Evolutionary conservation across 148 eudicot genomes (phyloP).

Genomic region (Rhododendron henanense): DNA sequence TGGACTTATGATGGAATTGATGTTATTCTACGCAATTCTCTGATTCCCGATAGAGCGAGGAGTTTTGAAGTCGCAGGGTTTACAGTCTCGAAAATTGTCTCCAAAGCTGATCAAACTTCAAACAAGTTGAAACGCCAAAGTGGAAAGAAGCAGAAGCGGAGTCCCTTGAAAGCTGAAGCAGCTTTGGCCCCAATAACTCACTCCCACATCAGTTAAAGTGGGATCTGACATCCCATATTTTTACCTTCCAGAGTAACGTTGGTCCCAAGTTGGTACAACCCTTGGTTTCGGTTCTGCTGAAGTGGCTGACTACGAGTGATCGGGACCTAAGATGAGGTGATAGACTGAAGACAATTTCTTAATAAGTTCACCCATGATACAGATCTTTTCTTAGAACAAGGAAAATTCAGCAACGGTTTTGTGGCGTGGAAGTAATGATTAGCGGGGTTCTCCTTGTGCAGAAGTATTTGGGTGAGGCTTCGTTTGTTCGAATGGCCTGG

Average conservation of each 20-base stretch:
- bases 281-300: neutral
- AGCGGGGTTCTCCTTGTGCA: neutral
- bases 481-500: neutral
- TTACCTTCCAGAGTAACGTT: neutral
- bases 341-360: neutral
- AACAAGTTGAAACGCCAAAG: slow-evolving; percentile 33
- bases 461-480: neutral
- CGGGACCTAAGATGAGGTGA: neutral
- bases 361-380: neutral
- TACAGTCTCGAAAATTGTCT: slow-evolving; percentile 70
- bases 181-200: slow-evolving; percentile 7
- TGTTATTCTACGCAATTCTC: slow-evolving; percentile 53
- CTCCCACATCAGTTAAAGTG: neutral
- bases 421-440: neutral
- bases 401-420: neutral
- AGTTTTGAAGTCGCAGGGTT: slow-evolving; percentile 81
- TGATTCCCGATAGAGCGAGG: slow-evolving; percentile 61
- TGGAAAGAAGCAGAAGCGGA: slow-evolving; percentile 30
- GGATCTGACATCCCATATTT: neutral
- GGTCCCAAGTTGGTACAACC: neutral
- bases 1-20: slow-evolving; percentile 95
- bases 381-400: neutral
- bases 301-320: neutral
- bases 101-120: slow-evolving; percentile 58
- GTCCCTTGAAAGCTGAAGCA: slow-evolving; percentile 11